A percentile compares a stretch with the other conserved stretches of the same genome.
Conservation (phyloP, 495 filamentous ascomycete genomes). For the Hypoxylon lienhwacheense region DNA sequence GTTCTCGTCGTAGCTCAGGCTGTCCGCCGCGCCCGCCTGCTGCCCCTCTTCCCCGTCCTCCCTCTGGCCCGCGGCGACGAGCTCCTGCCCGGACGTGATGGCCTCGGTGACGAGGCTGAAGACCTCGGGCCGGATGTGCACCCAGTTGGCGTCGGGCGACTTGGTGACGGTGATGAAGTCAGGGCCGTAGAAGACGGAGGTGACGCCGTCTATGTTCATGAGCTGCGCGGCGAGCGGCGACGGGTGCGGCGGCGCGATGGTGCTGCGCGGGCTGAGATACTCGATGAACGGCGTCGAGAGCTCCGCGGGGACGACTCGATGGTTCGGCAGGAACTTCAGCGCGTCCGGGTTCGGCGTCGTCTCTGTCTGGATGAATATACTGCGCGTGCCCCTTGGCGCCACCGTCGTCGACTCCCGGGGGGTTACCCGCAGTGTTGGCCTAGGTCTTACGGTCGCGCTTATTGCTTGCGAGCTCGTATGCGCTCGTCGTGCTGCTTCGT, state of each 20-base stretch:
- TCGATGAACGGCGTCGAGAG: slow-evolving; percentile 80
- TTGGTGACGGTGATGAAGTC: slow-evolving; percentile 99
- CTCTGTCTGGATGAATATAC: slow-evolving; percentile 97
- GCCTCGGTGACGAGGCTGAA: slow-evolving; percentile 93
- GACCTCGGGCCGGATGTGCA: slow-evolving; percentile 90
- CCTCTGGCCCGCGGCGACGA: slow-evolving; percentile 72
- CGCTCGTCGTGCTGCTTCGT: slow-evolving; percentile 26
- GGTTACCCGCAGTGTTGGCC: slow-evolving; percentile 11
- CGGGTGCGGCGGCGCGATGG: slow-evolving; percentile 83
- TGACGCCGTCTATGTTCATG: slow-evolving; percentile 87
- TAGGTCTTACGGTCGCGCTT: slow-evolving; percentile 33
- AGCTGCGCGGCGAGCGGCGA: slow-evolving; percentile 91
- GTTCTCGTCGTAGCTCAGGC: slow-evolving; percentile 75
- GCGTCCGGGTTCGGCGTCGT: slow-evolving; percentile 88
- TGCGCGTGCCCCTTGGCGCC: slow-evolving; percentile 57
- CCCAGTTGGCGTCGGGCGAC: slow-evolving; percentile 82
- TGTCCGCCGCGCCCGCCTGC: slow-evolving; percentile 59
- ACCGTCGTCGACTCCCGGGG: slow-evolving; percentile 19
- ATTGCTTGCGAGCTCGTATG: slow-evolving; percentile 34
- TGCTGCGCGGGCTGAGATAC: slow-evolving; percentile 84
- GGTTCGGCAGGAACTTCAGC: slow-evolving; percentile 92
- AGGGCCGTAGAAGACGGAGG: slow-evolving; percentile 88
- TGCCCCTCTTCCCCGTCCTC: slow-evolving; percentile 44
- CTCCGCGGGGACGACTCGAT: slow-evolving; percentile 71
- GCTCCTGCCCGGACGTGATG: slow-evolving; percentile 75